These are phyloP conservation scores for Spiromastix sp. DNA, from an alignment of 2,329 filamentous ascomycete species.

Conservation along the genomic window DNA sequence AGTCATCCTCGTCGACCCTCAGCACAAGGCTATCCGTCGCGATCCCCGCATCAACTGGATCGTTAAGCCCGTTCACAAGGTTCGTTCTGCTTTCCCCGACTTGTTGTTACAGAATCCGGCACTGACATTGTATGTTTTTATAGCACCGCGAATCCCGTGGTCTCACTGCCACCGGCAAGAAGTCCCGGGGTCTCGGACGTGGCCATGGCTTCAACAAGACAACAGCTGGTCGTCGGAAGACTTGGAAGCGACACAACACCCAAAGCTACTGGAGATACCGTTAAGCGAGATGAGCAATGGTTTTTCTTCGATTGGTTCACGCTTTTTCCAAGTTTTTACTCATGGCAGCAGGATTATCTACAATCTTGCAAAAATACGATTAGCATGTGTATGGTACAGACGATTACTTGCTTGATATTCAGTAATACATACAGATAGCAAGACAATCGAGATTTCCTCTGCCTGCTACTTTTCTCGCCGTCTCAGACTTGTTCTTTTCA, in stretches of 20 bases:
- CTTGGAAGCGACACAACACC: constrained; percentile 99
- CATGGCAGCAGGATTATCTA: no score
- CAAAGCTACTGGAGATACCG: constrained; percentile 97
- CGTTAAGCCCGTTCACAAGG: constrained; percentile 97
- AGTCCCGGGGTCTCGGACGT: constrained; percentile 98
- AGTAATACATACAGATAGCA: neutral
- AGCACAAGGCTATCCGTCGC: constrained; percentile 99
- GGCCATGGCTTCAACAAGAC: constrained; percentile 99
- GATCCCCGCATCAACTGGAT: constrained; percentile 99
- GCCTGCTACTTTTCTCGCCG: neutral
- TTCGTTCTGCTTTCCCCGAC: constrained; percentile 17
- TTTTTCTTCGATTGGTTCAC: no score
- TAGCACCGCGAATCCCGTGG: constrained; percentile 94
- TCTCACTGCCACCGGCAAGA: constrained; percentile 98
- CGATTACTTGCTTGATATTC: no score
- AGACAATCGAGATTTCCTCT: no score
- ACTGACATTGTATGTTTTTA: constrained; percentile 15
- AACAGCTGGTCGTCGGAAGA: constrained; percentile 93
- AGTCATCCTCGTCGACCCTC: constrained; percentile 98
- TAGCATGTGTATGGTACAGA: neutral
- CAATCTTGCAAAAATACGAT: neutral
- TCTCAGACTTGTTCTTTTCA: no score
- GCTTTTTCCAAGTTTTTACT: no score
- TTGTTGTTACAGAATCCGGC: constrained; percentile 1
- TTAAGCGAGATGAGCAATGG: constrained; percentile 37